phyloP scores from a whole-genome alignment of 2,329 filamentous ascomycete species.

The Daldinia sp. region DNA sequence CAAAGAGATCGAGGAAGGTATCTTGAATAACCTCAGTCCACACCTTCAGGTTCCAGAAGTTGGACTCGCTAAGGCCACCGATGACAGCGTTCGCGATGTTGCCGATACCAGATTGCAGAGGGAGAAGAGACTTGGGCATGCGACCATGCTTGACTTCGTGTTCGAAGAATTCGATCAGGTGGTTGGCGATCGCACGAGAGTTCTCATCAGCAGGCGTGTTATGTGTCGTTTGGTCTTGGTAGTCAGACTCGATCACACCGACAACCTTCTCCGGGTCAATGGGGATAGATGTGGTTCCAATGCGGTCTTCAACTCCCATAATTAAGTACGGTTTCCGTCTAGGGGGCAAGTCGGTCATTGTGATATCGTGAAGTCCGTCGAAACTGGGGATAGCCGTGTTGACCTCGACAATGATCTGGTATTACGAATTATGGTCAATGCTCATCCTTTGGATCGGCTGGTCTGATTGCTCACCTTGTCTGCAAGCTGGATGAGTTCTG shows the following conservation, averaged over 20 bases:
- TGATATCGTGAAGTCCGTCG: constrained; percentile 91
- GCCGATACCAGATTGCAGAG: constrained; percentile 88
- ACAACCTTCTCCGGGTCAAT: constrained; percentile 87
- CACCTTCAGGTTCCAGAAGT: constrained; percentile 89
- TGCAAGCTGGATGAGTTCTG: constrained; percentile 89
- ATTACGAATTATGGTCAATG: constrained; percentile 14
- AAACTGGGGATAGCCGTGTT: constrained; percentile 88
- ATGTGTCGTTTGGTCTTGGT: constrained; percentile 78
- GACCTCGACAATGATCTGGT: constrained; percentile 85
- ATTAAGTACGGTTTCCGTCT: constrained; percentile 86
- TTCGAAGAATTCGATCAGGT: constrained; percentile 86
- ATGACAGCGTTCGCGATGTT: constrained; percentile 95
- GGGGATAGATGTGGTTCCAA: constrained; percentile 84
- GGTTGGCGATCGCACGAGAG: constrained; percentile 78
- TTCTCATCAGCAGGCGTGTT: constrained; percentile 81
- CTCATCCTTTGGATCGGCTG: not conserved
- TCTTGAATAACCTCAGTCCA: constrained; percentile 96
- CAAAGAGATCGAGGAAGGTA: constrained; percentile 92
- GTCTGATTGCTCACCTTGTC: constrained; percentile 71
- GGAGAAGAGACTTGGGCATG: constrained; percentile 80
- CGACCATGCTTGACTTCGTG: constrained; percentile 85
- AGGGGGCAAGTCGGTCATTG: constrained; percentile 86
- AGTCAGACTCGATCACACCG: constrained; percentile 86
- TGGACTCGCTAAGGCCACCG: constrained; percentile 81
- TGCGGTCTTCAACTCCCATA: constrained; percentile 86